Evolutionary conservation across 2,329 filamentous ascomycete genomes (phyloP).

Genomic region (Dothideomycetidae sp.): DNA sequence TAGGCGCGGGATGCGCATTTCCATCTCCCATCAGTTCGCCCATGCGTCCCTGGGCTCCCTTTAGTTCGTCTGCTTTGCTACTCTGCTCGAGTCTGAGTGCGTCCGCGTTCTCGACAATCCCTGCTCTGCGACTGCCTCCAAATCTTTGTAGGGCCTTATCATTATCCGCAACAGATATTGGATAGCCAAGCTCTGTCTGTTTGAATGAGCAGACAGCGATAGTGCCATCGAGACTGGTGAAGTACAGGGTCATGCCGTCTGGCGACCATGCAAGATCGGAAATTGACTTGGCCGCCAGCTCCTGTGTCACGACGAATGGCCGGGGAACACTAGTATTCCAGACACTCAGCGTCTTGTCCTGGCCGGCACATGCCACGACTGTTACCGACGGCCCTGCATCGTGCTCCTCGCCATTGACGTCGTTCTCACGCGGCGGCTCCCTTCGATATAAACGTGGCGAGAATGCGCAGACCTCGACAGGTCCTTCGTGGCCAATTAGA

Average conservation of each 20-base stretch:
- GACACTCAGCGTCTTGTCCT: constrained; percentile 89
- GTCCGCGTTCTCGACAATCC: constrained; percentile 84
- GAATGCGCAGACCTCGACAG: constrained; percentile 94
- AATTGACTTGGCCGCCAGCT: constrained; percentile 79
- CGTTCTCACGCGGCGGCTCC: constrained; percentile 40
- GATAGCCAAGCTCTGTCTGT: constrained; percentile 76
- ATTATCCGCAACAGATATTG: constrained; percentile 74
- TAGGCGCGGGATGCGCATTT: constrained; percentile 37
- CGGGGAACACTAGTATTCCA: constrained; percentile 96
- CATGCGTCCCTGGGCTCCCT: constrained; percentile 87
- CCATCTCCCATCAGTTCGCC: constrained; percentile 93
- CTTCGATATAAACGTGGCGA: constrained; percentile 78
- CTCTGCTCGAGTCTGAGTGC: constrained; percentile 75
- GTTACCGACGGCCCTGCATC: constrained; percentile 48
- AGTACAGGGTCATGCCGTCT: constrained; percentile 73
- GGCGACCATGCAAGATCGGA: constrained; percentile 91
- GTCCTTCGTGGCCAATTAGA: constrained; percentile 89
- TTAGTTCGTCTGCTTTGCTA: constrained; percentile 81
- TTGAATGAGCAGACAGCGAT: constrained; percentile 74
- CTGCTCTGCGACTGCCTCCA: constrained; percentile 74
- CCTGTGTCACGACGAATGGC: constrained; percentile 79
- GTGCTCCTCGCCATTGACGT: constrained; percentile 31
- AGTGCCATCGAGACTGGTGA: constrained; percentile 77
- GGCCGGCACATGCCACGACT: constrained; percentile 90
- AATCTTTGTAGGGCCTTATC: constrained; percentile 88